Percentiles rank a stretch among this genome's conserved stretches.
These are phyloP conservation scores for Thelephora ganbajun DNA, from an alignment of 768 basidiomycete species.

Conservation along the genomic window DNA sequence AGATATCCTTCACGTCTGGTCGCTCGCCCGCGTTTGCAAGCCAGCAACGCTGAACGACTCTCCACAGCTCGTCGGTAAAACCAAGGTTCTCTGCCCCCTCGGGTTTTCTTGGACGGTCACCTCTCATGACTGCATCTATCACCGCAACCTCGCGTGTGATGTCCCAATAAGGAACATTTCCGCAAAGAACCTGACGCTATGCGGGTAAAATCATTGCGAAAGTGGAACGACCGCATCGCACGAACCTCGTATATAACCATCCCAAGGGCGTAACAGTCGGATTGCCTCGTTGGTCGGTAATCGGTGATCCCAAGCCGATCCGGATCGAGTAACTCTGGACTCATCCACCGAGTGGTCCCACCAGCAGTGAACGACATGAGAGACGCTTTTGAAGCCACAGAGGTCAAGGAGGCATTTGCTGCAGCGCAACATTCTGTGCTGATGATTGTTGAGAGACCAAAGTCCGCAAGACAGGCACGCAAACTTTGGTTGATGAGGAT, in stretches of 20 bases:
- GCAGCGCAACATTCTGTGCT: neutral
- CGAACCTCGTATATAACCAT: neutral
- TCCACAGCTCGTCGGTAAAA: neutral
- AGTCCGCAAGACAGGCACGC: no score
- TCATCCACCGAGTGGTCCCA: no score
- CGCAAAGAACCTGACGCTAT: no score
- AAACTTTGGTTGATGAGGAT: no score
- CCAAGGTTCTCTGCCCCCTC: neutral
- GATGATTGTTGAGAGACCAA: no score
- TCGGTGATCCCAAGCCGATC: neutral
- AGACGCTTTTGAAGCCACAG: no score
- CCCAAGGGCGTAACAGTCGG: no score
- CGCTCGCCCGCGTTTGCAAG: neutral
- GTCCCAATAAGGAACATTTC: no score
- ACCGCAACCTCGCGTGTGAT: neutral
- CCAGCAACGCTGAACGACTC: neutral
- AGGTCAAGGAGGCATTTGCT: no score
- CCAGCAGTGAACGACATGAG: no score
- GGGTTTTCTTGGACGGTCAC: neutral
- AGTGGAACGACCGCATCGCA: neutral
- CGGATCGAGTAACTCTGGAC: conserved; percentile 8
- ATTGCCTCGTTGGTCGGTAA: no score
- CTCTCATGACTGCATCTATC: neutral
- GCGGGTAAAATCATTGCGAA: neutral
- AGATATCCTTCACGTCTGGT: no score